Evolutionary conservation across 768 basidiomycete species (phyloP), one percentile per base, ranked within the genome.

Genomic region (Lactarius evosmus): DNA sequence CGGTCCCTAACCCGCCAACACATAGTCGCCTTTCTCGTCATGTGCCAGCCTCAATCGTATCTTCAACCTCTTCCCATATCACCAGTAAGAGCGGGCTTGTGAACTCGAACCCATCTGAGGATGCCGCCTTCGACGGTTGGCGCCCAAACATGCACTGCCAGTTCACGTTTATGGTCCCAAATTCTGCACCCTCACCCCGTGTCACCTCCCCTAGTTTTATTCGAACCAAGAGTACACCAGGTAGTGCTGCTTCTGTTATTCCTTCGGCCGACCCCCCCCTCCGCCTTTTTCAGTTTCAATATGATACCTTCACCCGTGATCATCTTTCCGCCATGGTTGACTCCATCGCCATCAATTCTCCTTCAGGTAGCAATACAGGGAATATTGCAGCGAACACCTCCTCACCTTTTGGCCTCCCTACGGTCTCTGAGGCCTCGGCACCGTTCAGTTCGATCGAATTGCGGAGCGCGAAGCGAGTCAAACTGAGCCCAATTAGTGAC

Each of bases 291-390:
- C 90, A 94, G 71, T 91, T 95, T 57, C 87, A 93, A 67, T 98
- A 98, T 71, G 96, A 99, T 74, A 98, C 96, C 0, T 95, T 91
- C 72, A 99, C 96, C 1, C 85, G 94, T 50, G 91, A 96, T 25
- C 93, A 97, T 72, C 84, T 98, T 49, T 93, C 93, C 2, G 93
- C 91, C 0, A 84, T 98, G 76, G 94, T 96, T 2, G 95, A 97
- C 69, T 92, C 93, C 2, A 95, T 98, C 65, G 94, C 93, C n/a
- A 78, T 89, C 44, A 87, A 89, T 66, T 85, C 86, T 0, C 84
- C 85, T 0, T 87, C 89, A 32, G 84, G 74, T 9, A 77, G 78
- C 27, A 82, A 81, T 58, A 79, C 78, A 0, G 63, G 66, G 29
- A 76, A 80, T n/a, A 77, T 74, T 38, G 70, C 69, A 1, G 78